Evolutionary conservation across 2,329 filamentous ascomycete genomes (phyloP), one percentile per base, ranked within the genome.

Genomic region (Fusarium equiseti): DNA sequence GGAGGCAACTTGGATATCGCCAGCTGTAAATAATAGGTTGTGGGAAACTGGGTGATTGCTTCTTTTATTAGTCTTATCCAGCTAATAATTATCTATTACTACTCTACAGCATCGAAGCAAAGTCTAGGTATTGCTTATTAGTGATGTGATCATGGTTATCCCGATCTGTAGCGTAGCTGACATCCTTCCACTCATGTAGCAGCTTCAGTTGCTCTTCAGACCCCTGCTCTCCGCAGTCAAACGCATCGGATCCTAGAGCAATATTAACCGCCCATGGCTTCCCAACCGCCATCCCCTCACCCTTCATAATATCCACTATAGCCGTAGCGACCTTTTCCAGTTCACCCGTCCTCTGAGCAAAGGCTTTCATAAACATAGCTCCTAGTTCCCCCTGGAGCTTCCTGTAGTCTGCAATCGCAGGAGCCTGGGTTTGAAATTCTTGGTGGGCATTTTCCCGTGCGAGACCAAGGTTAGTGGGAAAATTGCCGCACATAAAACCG

Each of bases 141-240:
- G 24, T 26, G 7, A 26, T 26, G 24, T 63, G 57, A 9, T 43
- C 27, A 35, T 63, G 60, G 1, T 35, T 32, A 43, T 26, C 24
- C 24, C 24, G 24, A 26, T 26, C 24, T 26, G 24, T 26, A 26
- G 24, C 24, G 24, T 26, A 26, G 24, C 24, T 62, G 1, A 62
- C 27, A 24, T 63, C 60, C 27, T 63, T 48, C 48, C 58, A 63
- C 5, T 8, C 48, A 5, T 24, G 45, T 2, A 12, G 42, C 24
- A 63, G 40, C 24, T 54, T 40, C 11, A 62, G 32, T 6, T 62
- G 57, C 26, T 62, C 60, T 20, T 46, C 54, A 8, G 46, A 63
- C 22, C 62, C 62, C 20, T 63, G 57, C 31, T 62, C 46, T 27
- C 53, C 54, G 31, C 62, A 29, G 1, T 57, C 32, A 0, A 63